Evolutionary conservation across 2,329 filamentous ascomycete genomes (phyloP).

Genomic region (Paecilomyces fulvus): DNA sequence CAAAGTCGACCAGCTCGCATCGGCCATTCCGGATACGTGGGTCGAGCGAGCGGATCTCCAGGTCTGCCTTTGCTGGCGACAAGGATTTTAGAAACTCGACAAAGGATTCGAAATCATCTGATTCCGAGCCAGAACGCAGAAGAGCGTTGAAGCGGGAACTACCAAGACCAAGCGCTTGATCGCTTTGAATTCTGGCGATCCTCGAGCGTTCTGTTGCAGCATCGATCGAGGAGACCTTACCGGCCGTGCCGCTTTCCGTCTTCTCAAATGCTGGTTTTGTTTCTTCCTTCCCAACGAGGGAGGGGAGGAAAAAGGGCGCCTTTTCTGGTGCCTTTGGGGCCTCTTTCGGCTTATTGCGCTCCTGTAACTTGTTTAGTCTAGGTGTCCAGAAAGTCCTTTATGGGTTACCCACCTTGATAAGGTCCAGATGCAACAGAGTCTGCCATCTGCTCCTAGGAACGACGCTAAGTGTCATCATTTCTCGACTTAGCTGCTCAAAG

Average conservation of each 20-base stretch:
- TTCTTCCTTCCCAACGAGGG: conserved; percentile 16
- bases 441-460: conserved; percentile 92
- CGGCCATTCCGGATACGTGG: conserved; percentile 34
- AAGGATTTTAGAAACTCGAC: conserved; percentile 72
- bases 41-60: conserved; percentile 77
- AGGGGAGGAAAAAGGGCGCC: conserved; percentile 86
- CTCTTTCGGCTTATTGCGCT: conserved; percentile 89
- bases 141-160: conserved; percentile 40
- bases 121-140: conserved; percentile 38
- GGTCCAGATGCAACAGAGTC: conserved; percentile 81
- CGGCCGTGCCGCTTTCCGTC: conserved; percentile 16
- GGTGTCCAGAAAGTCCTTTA: neutral
- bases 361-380: conserved; percentile 35
- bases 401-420: conserved; percentile 52
- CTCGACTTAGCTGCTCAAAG: conserved; percentile 69
- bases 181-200: conserved; percentile 59
- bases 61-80: conserved; percentile 74
- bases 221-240: conserved; percentile 21
- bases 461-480: conserved; percentile 80
- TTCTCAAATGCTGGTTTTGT: conserved; percentile 17
- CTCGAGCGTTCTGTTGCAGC: conserved; percentile 49
- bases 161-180: conserved; percentile 21
- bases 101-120: conserved; percentile 57
- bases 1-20: conserved; percentile 71
- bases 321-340: conserved; percentile 87